Conservation (phyloP, 1,139 yeast species). For the Suhomyces panamericanus region DNA sequence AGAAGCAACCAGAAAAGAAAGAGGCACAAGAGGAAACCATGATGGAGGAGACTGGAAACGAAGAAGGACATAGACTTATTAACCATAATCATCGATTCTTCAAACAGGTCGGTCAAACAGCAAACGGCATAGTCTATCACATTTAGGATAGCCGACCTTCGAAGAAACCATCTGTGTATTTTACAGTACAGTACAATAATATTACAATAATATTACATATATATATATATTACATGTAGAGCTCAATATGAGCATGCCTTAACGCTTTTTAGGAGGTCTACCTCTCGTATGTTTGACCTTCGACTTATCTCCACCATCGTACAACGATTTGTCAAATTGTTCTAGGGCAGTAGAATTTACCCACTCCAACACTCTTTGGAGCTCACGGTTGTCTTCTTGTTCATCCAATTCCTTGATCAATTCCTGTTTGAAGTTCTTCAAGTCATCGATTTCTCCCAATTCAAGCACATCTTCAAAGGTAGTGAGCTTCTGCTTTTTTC, state of each 20-base stretch:
- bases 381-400: slow-evolving; percentile 39
- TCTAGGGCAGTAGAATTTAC: slow-evolving; percentile 59
- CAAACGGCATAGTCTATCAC: neutral
- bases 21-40: slow-evolving; percentile 6
- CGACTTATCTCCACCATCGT: slow-evolving; percentile 55
- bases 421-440: slow-evolving; percentile 27
- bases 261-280: slow-evolving; percentile 8
- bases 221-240: slow-evolving; percentile 3
- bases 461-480: slow-evolving; percentile 31
- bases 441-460: slow-evolving; percentile 32
- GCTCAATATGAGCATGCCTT: neutral
- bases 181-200: slow-evolving; percentile 1
- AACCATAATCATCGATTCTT: too few species aligned
- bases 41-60: slow-evolving; percentile 4
- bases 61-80: neutral
- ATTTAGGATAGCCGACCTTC: too few species aligned
- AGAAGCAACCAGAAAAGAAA: slow-evolving; percentile 49
- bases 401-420: slow-evolving; percentile 31
- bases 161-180: neutral
- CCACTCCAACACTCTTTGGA: slow-evolving; percentile 57
- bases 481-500: slow-evolving; percentile 26
- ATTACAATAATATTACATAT: neutral
- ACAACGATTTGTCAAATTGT: slow-evolving; percentile 50
- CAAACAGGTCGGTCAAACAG: too few species aligned
- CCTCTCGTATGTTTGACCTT: slow-evolving; percentile 23